Evolutionary conservation across 208 protist genomes (phyloP).

Genomic region (Balamuthia mandrillaris): DNA sequence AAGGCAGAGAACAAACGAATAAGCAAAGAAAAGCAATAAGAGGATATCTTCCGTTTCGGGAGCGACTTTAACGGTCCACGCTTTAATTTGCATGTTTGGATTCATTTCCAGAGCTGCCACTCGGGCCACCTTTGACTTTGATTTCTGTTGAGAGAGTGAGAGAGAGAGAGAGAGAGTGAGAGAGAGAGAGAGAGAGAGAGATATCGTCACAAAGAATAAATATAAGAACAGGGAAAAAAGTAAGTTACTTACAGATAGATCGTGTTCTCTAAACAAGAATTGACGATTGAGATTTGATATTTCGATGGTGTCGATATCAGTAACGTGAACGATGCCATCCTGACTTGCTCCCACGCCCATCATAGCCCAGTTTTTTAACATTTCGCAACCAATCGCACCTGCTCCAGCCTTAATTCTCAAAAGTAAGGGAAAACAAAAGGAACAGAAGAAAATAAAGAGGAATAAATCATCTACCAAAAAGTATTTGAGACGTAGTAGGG

Average conservation of each 20-base stretch:
- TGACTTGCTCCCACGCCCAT: constrained; percentile 50
- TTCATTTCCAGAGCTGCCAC: neutral
- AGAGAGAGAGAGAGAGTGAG: constrained; percentile 24
- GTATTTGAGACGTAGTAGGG: constrained; percentile 41
- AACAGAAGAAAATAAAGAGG: neutral
- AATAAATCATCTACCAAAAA: constrained; percentile 60
- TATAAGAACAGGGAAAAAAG: neutral
- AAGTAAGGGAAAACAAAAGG: constrained; percentile 11
- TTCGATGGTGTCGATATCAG: constrained; percentile 71
- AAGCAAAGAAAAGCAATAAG: neutral
- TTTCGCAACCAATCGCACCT: constrained; percentile 69
- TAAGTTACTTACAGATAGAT: neutral
- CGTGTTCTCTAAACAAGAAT: constrained; percentile 63
- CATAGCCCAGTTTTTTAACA: constrained; percentile 70
- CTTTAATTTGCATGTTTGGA: neutral
- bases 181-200: too few species aligned
- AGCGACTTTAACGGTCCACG: neutral
- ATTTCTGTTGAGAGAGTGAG: neutral
- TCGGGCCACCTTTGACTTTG: neutral
- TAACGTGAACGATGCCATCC: constrained; percentile 54
- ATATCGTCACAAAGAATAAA: neutral
- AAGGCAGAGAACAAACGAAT: neutral
- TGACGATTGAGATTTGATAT: constrained; percentile 73
- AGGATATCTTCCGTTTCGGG: neutral
- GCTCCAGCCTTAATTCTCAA: constrained; percentile 39